Evolutionary conservation across 108 stramenopile genomes (phyloP).

Genomic region (Schizochytrium sp.): DNA sequence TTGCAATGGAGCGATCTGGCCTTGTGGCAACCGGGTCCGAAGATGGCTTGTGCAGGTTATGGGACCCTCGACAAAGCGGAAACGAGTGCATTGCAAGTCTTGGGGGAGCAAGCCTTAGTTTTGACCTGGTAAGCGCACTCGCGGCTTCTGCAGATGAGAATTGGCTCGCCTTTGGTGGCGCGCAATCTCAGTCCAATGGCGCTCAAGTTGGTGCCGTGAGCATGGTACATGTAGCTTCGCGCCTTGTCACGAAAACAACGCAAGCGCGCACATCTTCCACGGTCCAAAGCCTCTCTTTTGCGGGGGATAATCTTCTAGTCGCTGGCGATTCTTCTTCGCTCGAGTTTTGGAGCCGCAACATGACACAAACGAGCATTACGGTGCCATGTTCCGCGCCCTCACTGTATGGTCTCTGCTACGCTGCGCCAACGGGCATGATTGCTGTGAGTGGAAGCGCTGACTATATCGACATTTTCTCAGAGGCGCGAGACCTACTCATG

Average conservation of each 20-base stretch:
- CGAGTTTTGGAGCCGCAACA: neutral
- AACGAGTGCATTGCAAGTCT: neutral
- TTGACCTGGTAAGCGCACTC: neutral
- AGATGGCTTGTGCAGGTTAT: neutral
- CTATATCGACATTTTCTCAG: neutral
- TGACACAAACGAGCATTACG: neutral
- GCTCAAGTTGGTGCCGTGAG: neutral
- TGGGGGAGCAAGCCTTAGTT: neutral
- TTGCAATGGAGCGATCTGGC: neutral
- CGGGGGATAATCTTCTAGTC: neutral
- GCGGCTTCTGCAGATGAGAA: neutral
- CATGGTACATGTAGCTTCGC: neutral
- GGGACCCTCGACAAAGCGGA: neutral
- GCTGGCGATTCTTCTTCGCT: neutral
- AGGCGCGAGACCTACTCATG: neutral
- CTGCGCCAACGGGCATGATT: neutral
- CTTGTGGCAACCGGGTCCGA: conserved; percentile 4
- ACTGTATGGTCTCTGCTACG: neutral
- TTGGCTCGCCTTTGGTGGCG: neutral
- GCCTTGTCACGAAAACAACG: neutral
- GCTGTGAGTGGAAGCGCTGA: neutral
- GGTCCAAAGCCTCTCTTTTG: neutral
- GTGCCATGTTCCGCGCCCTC: neutral
- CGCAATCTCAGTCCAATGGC: no score
- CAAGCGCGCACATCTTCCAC: neutral